Evolutionary conservation across 768 basidiomycete species (phyloP).

Genomic region (Serendipita sp.): DNA sequence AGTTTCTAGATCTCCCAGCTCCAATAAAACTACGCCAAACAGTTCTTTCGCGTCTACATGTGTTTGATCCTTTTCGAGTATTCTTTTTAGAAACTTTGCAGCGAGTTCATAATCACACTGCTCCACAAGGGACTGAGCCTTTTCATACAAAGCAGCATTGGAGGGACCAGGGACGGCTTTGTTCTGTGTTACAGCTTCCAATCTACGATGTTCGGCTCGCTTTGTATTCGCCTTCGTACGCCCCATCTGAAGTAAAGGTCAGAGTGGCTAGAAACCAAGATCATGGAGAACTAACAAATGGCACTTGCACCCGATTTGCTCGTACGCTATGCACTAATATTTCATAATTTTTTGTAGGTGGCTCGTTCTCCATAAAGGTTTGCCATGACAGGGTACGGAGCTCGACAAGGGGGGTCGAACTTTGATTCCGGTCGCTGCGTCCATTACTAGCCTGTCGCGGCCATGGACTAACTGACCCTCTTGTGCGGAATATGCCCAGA

Average conservation of each 20-base stretch:
- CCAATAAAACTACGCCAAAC: constrained; percentile 61
- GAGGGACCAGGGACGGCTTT: constrained; percentile 23
- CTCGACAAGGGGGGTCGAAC: too few relatives aligned
- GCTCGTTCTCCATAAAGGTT: too few relatives aligned
- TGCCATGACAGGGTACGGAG: too few relatives aligned
- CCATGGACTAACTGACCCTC: too few relatives aligned
- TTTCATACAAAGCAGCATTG: constrained; percentile 44
- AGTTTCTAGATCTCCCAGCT: constrained; percentile 56
- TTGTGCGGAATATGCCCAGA: too few relatives aligned
- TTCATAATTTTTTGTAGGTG: too few relatives aligned
- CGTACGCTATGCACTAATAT: too few relatives aligned
- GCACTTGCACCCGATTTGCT: too few relatives aligned
- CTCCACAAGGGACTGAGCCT: constrained; percentile 63
- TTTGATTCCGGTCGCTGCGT: too few relatives aligned
- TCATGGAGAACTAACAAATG: background rate
- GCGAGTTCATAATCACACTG: constrained; percentile 80
- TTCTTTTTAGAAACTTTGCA: constrained; percentile 48
- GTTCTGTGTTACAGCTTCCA: background rate
- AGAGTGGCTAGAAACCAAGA: background rate
- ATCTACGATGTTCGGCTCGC: background rate
- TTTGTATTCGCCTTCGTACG: constrained; percentile 1
- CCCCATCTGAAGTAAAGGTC: background rate
- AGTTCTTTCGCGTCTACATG: constrained; percentile 64
- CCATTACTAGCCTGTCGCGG: too few relatives aligned
- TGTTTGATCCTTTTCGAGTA: constrained; percentile 43